Base-by-base conservation (phyloP, 225 moss, liverwort and hornwort genomes). In the Thuidium tamariscinum region DNA sequence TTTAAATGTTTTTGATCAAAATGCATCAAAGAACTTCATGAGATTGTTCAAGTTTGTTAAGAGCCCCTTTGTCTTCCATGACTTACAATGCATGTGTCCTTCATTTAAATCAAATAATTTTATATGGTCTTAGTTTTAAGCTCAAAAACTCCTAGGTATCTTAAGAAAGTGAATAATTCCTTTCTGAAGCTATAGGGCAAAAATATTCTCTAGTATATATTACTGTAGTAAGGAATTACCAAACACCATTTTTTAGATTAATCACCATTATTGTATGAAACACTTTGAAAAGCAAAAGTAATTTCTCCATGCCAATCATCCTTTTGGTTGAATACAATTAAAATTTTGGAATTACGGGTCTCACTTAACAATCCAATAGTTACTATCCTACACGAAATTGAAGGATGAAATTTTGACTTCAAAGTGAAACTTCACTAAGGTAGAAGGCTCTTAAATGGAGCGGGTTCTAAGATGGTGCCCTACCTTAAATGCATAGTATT, bases 81-180 rank as follows among this genome's bases (percentile, higher is more conserved):
- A 21, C 4, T n/a, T n/a, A n/a, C n/a, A n/a, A n/a, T 9, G 5
- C 0, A 3, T 2, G 9, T 2, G 2, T 1, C 20, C 12, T 1
- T 17, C 68, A 39, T 26, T 41, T 69, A 26, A 71, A 44, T 29
- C 14, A 75, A 75, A 52, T 52, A 21, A 20, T 3, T n/a, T n/a
- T 3, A 9, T n/a, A 15, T 9, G 4, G 9, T 52, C 5, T n/a
- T 4, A 3, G 0, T 6, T 13, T 52, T 52, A 52, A 75, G 6
- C 0, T 75, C 0, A 22, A 51, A 34, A 13, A 5, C 14, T 74
- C 1, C 2, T 34, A n/a, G 5, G 8, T 51, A 5, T 21, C 2
- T 22, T 2, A 2, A 0, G 8, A 52, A 13, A 52, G 5, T 0
- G 34, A 0, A 5, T 20, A 20, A 34, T 0, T 51, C 13, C 3